Evolutionary conservation across 768 basidiomycete genomes (phyloP).

Genomic region (Psilocybe azurescens): DNA sequence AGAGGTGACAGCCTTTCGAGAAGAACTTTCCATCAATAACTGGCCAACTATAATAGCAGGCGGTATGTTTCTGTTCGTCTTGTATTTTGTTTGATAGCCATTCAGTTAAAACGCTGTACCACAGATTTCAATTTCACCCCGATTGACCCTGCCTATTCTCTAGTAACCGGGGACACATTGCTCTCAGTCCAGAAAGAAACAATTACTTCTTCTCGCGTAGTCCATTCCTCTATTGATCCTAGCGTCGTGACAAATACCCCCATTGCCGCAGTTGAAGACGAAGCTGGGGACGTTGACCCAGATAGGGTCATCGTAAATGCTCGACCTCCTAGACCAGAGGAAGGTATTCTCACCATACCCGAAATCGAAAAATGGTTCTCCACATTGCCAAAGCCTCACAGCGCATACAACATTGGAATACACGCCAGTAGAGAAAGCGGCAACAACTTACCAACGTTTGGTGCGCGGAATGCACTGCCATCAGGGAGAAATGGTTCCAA

Average conservation of each 20-base stretch:
- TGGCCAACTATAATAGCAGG: conserved; percentile 90
- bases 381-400: conserved; percentile 46
- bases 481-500: conserved; percentile 53
- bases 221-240: conserved; percentile 74
- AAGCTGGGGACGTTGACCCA: conserved; percentile 62
- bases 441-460: conserved; percentile 49
- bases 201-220: conserved; percentile 69
- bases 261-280: conserved; percentile 45
- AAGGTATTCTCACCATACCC: conserved; percentile 69
- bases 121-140: conserved; percentile 93
- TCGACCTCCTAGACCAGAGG: conserved; percentile 56
- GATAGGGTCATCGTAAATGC: conserved; percentile 79
- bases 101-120: neutral
- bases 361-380: conserved; percentile 62
- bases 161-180: conserved; percentile 70
- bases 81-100: neutral
- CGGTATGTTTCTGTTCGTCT: conserved; percentile 49
- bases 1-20: conserved; percentile 61
- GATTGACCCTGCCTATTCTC: conserved; percentile 79
- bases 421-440: conserved; percentile 20
- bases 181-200: conserved; percentile 54
- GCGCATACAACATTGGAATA: conserved; percentile 72
- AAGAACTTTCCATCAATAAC: conserved; percentile 40
- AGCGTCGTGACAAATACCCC: conserved; percentile 38
- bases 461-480: conserved; percentile 48